Evolutionary conservation across 163 green algal species (phyloP).

Genomic region (Scenedesmus sp.): DNA sequence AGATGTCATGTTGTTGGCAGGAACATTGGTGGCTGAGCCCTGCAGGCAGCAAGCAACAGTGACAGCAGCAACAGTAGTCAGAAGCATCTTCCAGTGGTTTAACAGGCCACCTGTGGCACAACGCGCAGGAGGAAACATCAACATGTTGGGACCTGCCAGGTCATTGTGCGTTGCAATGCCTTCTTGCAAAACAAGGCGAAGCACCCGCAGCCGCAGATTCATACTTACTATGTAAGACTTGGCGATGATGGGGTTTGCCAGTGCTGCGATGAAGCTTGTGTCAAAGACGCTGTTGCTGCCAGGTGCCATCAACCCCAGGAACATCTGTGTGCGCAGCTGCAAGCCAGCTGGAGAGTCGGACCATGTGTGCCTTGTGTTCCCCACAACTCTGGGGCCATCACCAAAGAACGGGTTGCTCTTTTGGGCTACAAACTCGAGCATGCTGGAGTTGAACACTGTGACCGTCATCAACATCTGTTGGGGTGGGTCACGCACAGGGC

Average conservation of each 20-base stretch:
- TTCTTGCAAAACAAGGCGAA: no score
- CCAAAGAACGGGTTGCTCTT: background rate
- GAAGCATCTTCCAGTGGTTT: background rate
- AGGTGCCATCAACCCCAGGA: conserved; percentile 2
- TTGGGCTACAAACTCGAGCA: background rate
- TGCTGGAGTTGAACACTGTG: conserved; percentile 23
- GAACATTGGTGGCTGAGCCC: background rate
- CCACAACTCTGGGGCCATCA: background rate
- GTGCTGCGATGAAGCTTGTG: background rate
- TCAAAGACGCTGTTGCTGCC: background rate
- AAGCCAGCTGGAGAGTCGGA: background rate
- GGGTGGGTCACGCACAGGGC: background rate
- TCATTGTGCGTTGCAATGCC: no score
- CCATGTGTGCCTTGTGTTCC: conserved; percentile 1
- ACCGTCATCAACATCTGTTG: background rate
- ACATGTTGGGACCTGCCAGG: no score
- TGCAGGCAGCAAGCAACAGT: background rate
- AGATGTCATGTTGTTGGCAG: conserved; percentile 12
- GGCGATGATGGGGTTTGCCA: background rate
- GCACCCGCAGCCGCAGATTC: no score
- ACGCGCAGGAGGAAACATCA: no score
- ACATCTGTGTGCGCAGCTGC: background rate
- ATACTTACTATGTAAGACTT: background rate
- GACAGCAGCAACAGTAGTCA: background rate
- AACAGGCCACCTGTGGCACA: no score